These are phyloP conservation scores for Prorocentrum cordatum DNA, from an alignment of 169 alveolate genomes.

Conservation along the genomic window DNA sequence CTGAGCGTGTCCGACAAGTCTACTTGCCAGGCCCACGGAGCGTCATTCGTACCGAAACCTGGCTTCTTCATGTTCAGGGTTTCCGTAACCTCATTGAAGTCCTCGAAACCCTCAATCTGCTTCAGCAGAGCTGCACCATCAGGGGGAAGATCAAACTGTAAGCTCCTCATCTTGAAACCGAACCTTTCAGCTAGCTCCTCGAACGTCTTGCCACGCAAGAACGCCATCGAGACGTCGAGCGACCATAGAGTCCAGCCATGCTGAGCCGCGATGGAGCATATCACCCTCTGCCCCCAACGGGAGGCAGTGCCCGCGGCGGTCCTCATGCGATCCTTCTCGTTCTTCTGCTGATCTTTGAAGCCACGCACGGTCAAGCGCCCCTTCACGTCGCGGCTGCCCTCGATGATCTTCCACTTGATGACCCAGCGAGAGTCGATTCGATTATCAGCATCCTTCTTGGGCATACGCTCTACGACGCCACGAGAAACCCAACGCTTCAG, in stretches of 20 bases:
- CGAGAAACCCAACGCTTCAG: background rate
- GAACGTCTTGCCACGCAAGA: background rate
- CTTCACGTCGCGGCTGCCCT: background rate
- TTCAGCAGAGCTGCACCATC: too few relatives aligned
- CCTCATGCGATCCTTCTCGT: too few relatives aligned
- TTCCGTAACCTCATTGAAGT: too few relatives aligned
- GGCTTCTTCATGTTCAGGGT: too few relatives aligned
- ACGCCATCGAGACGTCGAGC: background rate
- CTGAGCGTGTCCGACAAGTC: too few relatives aligned
- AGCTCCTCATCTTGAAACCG: too few relatives aligned
- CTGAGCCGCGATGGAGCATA: background rate
- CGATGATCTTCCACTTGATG: slow-evolving; percentile 1
- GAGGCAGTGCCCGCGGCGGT: background rate
- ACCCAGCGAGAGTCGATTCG: background rate
- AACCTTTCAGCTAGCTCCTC: too few relatives aligned
- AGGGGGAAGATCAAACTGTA: too few relatives aligned
- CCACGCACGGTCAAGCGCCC: background rate
- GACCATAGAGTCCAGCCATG: background rate
- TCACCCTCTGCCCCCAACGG: background rate
- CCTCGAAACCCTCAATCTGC: too few relatives aligned
- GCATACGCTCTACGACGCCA: background rate
- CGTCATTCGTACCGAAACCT: too few relatives aligned
- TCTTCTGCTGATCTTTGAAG: background rate
- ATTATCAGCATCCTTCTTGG: background rate
- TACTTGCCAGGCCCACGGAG: too few relatives aligned